Conservation (phyloP, 352 stramenopile species). For the Phytophthora citrophthora region DNA sequence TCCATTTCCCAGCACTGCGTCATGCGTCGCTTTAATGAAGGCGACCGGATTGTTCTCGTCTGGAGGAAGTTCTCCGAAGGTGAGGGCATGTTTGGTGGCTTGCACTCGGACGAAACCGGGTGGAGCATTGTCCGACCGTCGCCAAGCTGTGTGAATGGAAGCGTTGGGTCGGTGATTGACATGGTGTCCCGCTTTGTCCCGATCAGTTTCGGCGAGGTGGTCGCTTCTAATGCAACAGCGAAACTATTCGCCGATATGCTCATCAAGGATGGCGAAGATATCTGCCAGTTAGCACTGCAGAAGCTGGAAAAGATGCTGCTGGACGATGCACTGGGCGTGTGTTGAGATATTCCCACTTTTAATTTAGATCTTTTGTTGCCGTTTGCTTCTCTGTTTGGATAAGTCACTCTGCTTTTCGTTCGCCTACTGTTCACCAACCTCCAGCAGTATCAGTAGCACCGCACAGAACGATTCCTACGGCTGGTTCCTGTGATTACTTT, state of each 20-base stretch:
- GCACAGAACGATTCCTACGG: background rate
- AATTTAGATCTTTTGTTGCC: background rate
- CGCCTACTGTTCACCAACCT: background rate
- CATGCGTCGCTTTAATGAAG: slow-evolving; percentile 47
- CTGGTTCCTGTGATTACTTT: background rate
- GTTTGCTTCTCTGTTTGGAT: no score
- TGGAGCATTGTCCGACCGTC: slow-evolving; percentile 46
- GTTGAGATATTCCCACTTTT: background rate
- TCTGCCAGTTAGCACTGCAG: slow-evolving; percentile 8
- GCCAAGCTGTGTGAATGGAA: background rate
- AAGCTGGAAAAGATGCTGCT: slow-evolving; percentile 29
- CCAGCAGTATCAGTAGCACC: background rate
- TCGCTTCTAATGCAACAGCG: background rate
- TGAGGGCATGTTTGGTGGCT: slow-evolving; percentile 37
- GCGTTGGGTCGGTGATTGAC: slow-evolving; percentile 17
- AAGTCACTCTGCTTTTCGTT: background rate
- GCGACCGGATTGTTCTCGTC: slow-evolving; percentile 52
- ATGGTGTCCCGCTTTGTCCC: slow-evolving; percentile 26
- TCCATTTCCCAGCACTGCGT: slow-evolving; percentile 29
- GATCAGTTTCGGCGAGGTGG: slow-evolving; percentile 24
- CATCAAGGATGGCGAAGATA: slow-evolving; percentile 25
- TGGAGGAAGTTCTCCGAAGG: slow-evolving; percentile 56
- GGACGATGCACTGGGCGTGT: slow-evolving; percentile 28
- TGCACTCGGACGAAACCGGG: slow-evolving; percentile 66
- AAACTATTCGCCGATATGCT: slow-evolving; percentile 26